phyloP scores from a whole-genome alignment of 352 stramenopile genomes.

The Pythium inflatum region DNA sequence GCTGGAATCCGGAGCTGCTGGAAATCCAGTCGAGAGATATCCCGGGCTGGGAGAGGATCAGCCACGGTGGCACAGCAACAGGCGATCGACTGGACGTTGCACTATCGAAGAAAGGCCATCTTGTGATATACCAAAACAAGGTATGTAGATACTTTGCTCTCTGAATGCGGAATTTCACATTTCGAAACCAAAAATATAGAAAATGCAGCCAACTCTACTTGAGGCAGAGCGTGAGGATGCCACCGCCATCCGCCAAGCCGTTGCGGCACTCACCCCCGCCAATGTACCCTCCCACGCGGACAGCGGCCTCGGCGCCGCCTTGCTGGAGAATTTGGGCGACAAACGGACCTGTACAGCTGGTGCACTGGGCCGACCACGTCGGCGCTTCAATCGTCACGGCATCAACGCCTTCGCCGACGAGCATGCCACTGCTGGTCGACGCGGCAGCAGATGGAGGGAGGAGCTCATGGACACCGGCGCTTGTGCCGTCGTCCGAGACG shows the following conservation, averaged over 20 bases:
- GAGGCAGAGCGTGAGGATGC: slow-evolving; percentile 4
- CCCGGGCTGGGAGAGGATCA: too few relatives aligned
- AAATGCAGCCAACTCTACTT: too few relatives aligned
- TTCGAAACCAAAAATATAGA: too few relatives aligned
- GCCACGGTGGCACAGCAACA: too few relatives aligned
- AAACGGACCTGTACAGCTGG: slow-evolving; percentile 17
- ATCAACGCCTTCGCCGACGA: slow-evolving; percentile 1
- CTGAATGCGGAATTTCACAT: too few relatives aligned
- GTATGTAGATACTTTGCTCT: too few relatives aligned
- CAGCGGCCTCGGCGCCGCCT: background rate
- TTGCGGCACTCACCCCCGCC: slow-evolving; percentile 12
- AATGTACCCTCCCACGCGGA: slow-evolving; percentile 8
- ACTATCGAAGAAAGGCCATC: too few relatives aligned
- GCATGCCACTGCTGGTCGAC: background rate
- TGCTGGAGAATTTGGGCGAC: slow-evolving; percentile 16
- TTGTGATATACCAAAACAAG: too few relatives aligned
- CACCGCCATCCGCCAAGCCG: slow-evolving; percentile 4
- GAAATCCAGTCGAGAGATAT: too few relatives aligned
- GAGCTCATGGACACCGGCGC: background rate
- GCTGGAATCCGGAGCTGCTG: too few relatives aligned
- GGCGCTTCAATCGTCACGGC: background rate
- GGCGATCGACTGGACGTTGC: too few relatives aligned
- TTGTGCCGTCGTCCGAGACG: background rate
- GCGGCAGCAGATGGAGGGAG: background rate
- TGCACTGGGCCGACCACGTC: slow-evolving; percentile 18